Conservation (phyloP, 495 filamentous ascomycete species). For the Talaromyces ruber region DNA sequence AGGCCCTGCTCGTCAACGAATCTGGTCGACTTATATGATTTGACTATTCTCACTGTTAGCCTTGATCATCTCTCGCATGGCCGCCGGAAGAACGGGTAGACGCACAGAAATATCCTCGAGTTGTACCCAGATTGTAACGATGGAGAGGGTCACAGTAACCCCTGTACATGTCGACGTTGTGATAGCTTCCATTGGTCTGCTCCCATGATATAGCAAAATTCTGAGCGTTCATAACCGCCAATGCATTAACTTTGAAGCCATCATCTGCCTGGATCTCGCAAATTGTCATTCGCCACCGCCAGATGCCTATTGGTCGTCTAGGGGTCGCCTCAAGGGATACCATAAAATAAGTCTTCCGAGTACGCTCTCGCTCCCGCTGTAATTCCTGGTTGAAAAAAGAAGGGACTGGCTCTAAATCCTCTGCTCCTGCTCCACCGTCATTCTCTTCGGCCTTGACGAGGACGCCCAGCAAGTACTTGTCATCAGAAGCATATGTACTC, state of each 20-base stretch:
- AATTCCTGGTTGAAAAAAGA: neutral
- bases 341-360: slow-evolving; percentile 1
- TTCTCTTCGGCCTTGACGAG: neutral
- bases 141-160: neutral
- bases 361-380: neutral
- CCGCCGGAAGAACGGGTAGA: neutral
- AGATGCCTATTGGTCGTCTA: neutral
- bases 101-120: neutral
- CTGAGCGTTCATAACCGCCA: slow-evolving; percentile 16
- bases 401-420: neutral
- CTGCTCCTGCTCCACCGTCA: neutral
- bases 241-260: slow-evolving; percentile 23
- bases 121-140: neutral
- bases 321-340: neutral
- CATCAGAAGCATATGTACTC: neutral
- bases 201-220: slow-evolving; percentile 37
- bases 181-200: slow-evolving; percentile 9
- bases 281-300: neutral
- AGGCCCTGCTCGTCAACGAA: neutral
- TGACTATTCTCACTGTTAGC: neutral
- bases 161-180: neutral
- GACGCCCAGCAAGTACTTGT: neutral
- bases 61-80: neutral
- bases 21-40: neutral
- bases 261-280: slow-evolving; percentile 23